Evolutionary conservation across 371 early-diverging fungal species (phyloP).

Genomic region (Mortierella polycephala): DNA sequence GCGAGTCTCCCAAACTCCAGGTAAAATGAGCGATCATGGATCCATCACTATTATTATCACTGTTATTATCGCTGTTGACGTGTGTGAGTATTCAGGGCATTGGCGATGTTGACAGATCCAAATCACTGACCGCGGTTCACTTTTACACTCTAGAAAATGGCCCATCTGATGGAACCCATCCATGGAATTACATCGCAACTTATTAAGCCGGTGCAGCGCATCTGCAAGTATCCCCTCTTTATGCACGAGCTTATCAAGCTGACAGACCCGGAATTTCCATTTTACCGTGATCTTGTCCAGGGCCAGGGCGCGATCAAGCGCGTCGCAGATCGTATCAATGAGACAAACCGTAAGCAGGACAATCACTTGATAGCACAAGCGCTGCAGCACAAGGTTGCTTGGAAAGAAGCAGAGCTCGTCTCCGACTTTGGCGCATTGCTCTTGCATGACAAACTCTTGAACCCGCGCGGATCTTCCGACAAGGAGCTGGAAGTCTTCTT

Average conservation of each 20-base stretch:
- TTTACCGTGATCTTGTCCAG: constrained; percentile 78
- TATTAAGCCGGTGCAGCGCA: constrained; percentile 97
- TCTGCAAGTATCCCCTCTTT: constrained; percentile 96
- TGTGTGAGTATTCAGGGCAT: too few relatives aligned
- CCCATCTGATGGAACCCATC: constrained; percentile 83
- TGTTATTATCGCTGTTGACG: not conserved
- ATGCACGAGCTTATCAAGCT: constrained; percentile 87
- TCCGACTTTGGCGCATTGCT: constrained; percentile 83
- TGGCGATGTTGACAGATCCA: not conserved
- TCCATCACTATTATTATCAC: not conserved
- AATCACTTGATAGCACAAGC: constrained; percentile 83
- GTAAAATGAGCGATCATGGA: constrained; percentile 15
- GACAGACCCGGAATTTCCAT: constrained; percentile 74
- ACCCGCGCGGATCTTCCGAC: constrained; percentile 79
- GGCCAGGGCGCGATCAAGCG: constrained; percentile 87
- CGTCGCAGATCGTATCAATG: constrained; percentile 92
- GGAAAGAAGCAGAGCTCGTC: constrained; percentile 83
- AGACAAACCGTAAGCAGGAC: constrained; percentile 89
- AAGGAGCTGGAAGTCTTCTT: constrained; percentile 84
- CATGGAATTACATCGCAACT: constrained; percentile 90
- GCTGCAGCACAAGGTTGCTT: constrained; percentile 82
- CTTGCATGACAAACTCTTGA: constrained; percentile 84
- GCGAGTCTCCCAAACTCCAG: constrained; percentile 64
- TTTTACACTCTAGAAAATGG: constrained; percentile 56
- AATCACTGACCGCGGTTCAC: not conserved